These are phyloP conservation scores for Misopates orontium DNA, from an alignment of 257 asterid species.

Conservation along the genomic window DNA sequence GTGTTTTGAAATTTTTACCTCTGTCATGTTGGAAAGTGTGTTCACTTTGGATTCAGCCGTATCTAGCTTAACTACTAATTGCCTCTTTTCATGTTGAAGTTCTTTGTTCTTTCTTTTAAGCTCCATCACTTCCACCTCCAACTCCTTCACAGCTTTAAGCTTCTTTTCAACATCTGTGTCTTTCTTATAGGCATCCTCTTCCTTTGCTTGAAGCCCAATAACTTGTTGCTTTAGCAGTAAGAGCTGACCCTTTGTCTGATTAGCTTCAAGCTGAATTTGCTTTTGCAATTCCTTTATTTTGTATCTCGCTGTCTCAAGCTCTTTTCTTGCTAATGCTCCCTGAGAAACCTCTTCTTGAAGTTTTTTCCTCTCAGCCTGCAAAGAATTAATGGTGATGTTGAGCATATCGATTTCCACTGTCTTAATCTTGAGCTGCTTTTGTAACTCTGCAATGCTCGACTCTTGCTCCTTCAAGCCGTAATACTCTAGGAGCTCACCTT, in stretches of 20 bases:
- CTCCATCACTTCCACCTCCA: conserved; percentile 90
- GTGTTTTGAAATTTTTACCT: conserved; percentile 45
- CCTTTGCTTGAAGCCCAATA: conserved; percentile 78
- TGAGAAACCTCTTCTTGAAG: conserved; percentile 84
- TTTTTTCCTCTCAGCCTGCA: conserved; percentile 87
- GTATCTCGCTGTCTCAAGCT: conserved; percentile 70
- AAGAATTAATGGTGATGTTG: conserved; percentile 68
- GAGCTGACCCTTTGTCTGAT: conserved; percentile 86
- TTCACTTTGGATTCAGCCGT: conserved; percentile 69
- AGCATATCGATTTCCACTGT: conserved; percentile 86
- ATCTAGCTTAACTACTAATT: conserved; percentile 67
- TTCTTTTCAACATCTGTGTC: conserved; percentile 78
- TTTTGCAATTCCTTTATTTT: conserved; percentile 81
- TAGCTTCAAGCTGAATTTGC: conserved; percentile 90
- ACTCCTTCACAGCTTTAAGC: conserved; percentile 67
- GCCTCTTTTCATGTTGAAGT: conserved; percentile 93
- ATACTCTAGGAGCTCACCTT: conserved; percentile 88
- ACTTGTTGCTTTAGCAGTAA: conserved; percentile 89
- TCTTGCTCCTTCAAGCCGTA: conserved; percentile 94
- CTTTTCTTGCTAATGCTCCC: conserved; percentile 61
- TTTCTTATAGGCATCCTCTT: conserved; percentile 59
- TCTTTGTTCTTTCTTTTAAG: conserved; percentile 89
- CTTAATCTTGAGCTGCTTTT: conserved; percentile 85
- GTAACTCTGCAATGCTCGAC: conserved; percentile 65
- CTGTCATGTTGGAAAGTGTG: conserved; percentile 79